Evolutionary conservation across 805 yeast genomes (phyloP).

Genomic region (Candida oleophila): DNA sequence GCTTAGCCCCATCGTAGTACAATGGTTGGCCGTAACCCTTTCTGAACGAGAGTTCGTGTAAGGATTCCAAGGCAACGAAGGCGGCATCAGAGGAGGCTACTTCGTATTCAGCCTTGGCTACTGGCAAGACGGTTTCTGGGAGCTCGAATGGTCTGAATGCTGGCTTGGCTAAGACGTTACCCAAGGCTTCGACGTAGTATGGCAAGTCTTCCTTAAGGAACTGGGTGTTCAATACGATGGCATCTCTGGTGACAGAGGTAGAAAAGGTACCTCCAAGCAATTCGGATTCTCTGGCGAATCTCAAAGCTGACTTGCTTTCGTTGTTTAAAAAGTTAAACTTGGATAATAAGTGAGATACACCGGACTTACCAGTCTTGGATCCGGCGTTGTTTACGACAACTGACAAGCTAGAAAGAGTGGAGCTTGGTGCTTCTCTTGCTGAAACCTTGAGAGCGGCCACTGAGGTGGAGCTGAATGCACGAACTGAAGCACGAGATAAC

Average conservation of each 20-base stretch:
- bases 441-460: slow-evolving; percentile 45
- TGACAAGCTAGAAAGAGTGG: slow-evolving; percentile 65
- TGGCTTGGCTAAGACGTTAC: slow-evolving; percentile 68
- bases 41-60: slow-evolving; percentile 82
- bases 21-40: slow-evolving; percentile 84
- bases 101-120: slow-evolving; percentile 63
- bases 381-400: slow-evolving; percentile 84
- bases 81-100: slow-evolving; percentile 50
- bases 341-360: slow-evolving; percentile 82
- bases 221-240: slow-evolving; percentile 72
- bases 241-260: slow-evolving; percentile 77
- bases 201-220: slow-evolving; percentile 90
- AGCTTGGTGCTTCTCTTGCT: slow-evolving; percentile 60
- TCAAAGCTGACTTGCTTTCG: slow-evolving; percentile 77
- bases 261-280: slow-evolving; percentile 82
- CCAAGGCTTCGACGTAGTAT: slow-evolving; percentile 83
- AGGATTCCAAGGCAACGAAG: slow-evolving; percentile 69
- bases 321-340: slow-evolving; percentile 85
- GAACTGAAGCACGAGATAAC: slow-evolving; percentile 43
- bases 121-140: slow-evolving; percentile 78
- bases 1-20: slow-evolving; percentile 64
- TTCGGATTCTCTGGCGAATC: slow-evolving; percentile 93
- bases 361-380: slow-evolving; percentile 70
- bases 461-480: slow-evolving; percentile 41
- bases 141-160: slow-evolving; percentile 82